Evolutionary conservation across 495 filamentous ascomycete genomes (phyloP).

Genomic region (Xylaria palmicola): DNA sequence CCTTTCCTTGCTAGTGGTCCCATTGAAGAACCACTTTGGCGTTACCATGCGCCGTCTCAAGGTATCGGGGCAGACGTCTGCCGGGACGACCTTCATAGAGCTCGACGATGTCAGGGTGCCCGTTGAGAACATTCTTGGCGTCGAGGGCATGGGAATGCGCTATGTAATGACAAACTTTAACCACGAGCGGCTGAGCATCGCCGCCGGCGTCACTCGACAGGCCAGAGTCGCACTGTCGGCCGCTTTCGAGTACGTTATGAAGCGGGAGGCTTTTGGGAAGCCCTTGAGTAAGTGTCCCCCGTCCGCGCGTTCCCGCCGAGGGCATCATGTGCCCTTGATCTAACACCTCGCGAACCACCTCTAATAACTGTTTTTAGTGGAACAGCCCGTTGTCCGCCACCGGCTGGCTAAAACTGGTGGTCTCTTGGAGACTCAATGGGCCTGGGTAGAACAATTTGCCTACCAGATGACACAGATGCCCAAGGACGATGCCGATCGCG

Average conservation of each 20-base stretch:
- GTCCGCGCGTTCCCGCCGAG: background rate
- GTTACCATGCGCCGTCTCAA: slow-evolving; percentile 66
- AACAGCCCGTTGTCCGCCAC: slow-evolving; percentile 72
- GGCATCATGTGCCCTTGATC: background rate
- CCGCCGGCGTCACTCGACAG: slow-evolving; percentile 60
- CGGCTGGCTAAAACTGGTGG: slow-evolving; percentile 69
- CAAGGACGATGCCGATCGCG: slow-evolving; percentile 61
- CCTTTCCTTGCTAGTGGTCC: slow-evolving; percentile 65
- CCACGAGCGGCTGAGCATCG: slow-evolving; percentile 69
- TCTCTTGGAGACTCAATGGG: slow-evolving; percentile 66
- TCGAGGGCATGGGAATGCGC: slow-evolving; percentile 68
- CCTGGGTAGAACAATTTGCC: slow-evolving; percentile 74
- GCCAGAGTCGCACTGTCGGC: slow-evolving; percentile 62
- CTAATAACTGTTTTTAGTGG: slow-evolving; percentile 39
- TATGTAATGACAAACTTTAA: slow-evolving; percentile 86
- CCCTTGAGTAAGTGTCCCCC: slow-evolving; percentile 39
- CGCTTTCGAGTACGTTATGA: slow-evolving; percentile 67
- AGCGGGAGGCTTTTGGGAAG: slow-evolving; percentile 75
- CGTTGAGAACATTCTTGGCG: slow-evolving; percentile 65
- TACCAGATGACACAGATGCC: slow-evolving; percentile 64
- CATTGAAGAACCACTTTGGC: slow-evolving; percentile 59
- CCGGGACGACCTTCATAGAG: slow-evolving; percentile 74
- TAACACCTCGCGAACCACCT: background rate
- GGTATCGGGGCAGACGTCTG: slow-evolving; percentile 57
- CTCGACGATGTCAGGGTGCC: slow-evolving; percentile 73